These are phyloP conservation scores for Arthrobotrys iridis DNA, from an alignment of 2,329 filamentous ascomycete species.

Conservation along the genomic window DNA sequence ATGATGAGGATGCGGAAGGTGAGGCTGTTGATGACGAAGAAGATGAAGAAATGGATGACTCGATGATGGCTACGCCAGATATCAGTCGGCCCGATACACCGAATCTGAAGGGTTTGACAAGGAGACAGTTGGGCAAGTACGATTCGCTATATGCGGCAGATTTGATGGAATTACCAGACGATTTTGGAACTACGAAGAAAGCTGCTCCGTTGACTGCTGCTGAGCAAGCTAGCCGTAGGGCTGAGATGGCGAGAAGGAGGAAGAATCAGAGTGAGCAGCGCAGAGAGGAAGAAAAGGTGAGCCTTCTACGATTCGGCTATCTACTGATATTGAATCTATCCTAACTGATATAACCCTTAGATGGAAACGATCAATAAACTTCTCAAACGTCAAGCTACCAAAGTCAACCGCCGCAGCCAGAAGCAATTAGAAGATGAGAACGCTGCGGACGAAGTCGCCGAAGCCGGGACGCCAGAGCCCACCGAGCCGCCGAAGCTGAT, in stretches of 20 bases:
- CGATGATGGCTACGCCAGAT: constrained; percentile 26
- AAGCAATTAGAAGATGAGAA: constrained; percentile 62
- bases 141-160: constrained; percentile 65
- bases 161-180: constrained; percentile 64
- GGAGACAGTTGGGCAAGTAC: constrained; percentile 71
- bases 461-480: constrained; percentile 62
- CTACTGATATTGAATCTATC: neutral
- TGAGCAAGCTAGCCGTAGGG: constrained; percentile 76
- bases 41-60: constrained; percentile 58
- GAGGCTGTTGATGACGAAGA: constrained; percentile 35
- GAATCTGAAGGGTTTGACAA: constrained; percentile 74
- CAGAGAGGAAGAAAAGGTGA: constrained; percentile 80
- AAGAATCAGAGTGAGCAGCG: constrained; percentile 80
- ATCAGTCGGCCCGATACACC: constrained; percentile 64
- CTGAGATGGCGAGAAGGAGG: constrained; percentile 77
- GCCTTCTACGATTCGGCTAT: constrained; percentile 45
- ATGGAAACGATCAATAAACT: constrained; percentile 93
- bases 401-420: constrained; percentile 67
- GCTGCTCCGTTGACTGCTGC: constrained; percentile 70
- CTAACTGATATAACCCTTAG: constrained; percentile 63
- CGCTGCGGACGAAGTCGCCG: constrained; percentile 60
- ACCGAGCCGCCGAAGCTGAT: constrained; percentile 72
- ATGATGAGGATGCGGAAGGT: constrained; percentile 54
- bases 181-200: constrained; percentile 57
- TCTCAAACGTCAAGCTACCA: constrained; percentile 84